A percentile compares a stretch with the other conserved stretches of the same genome.
phyloP scores from a whole-genome alignment of 495 filamentous ascomycete genomes.

The Penicillium salamii region DNA sequence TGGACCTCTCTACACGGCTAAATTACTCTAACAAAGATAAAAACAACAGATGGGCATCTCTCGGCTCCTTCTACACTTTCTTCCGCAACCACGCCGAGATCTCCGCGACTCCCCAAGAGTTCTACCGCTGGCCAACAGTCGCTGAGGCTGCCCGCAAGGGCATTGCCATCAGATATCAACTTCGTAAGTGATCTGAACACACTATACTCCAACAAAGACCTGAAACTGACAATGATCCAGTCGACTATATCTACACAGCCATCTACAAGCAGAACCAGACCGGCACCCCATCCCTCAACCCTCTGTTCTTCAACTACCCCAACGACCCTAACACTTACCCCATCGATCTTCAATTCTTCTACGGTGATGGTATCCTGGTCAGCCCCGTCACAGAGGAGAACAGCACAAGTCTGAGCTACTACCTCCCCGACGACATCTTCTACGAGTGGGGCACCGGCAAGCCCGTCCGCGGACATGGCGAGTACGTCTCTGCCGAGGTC shows the following conservation, averaged over 20 bases:
- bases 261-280: constrained; percentile 61
- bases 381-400: constrained; percentile 66
- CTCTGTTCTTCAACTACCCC: constrained; percentile 72
- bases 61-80: constrained; percentile 74
- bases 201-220: neutral
- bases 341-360: constrained; percentile 72
- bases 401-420: constrained; percentile 63
- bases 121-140: constrained; percentile 69
- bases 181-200: constrained; percentile 26
- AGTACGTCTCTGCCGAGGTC: constrained; percentile 50
- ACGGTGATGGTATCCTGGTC: constrained; percentile 67
- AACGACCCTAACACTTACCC: constrained; percentile 57
- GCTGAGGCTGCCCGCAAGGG: constrained; percentile 64
- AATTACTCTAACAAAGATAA: neutral
- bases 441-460: constrained; percentile 73
- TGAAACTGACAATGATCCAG: neutral
- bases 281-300: constrained; percentile 66
- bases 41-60: constrained; percentile 65
- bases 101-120: constrained; percentile 60
- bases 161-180: constrained; percentile 71
- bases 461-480: constrained; percentile 54
- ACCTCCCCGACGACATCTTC: constrained; percentile 72
- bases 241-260: constrained; percentile 83
- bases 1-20: neutral
- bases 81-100: constrained; percentile 66